These are phyloP conservation scores for Hericium erinaceus DNA, from an alignment of 768 basidiomycete species.

Conservation along the genomic window DNA sequence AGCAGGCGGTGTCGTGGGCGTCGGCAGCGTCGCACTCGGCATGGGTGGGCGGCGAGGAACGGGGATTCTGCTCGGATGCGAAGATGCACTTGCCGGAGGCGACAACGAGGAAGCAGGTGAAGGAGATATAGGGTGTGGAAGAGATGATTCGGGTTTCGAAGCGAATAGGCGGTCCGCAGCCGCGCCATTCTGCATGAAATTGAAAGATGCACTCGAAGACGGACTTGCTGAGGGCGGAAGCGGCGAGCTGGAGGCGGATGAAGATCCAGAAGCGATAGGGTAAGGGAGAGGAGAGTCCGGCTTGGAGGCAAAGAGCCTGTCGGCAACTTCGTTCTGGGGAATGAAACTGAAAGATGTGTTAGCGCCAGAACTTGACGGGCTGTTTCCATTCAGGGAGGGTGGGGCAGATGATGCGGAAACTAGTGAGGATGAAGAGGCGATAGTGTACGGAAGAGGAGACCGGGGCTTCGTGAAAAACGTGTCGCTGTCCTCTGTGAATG, in stretches of 20 bases:
- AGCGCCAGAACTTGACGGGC: not conserved
- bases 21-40: conserved; percentile 15
- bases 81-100: not conserved
- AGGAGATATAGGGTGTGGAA: not conserved
- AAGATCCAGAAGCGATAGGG: conserved; percentile 1
- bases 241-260: too few relatives aligned
- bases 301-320: conserved; percentile 1
- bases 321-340: too few relatives aligned
- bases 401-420: too few relatives aligned
- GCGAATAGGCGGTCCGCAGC: not conserved
- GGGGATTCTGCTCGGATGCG: not conserved
- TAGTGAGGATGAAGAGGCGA: not conserved
- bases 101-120: not conserved
- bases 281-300: conserved; percentile 10
- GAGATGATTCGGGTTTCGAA: not conserved
- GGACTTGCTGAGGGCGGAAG: too few relatives aligned
- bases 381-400: too few relatives aligned
- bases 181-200: not conserved
- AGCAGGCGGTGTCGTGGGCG: conserved; percentile 7
- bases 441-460: conserved; percentile 10
- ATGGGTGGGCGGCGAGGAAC: conserved; percentile 17
- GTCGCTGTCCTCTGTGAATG: too few relatives aligned
- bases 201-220: too few relatives aligned
- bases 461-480: conserved; percentile 1
- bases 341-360: too few relatives aligned